Evolutionary conservation across 192 early-diverging fungal species (phyloP).

Genomic region (Podila minutissima): DNA sequence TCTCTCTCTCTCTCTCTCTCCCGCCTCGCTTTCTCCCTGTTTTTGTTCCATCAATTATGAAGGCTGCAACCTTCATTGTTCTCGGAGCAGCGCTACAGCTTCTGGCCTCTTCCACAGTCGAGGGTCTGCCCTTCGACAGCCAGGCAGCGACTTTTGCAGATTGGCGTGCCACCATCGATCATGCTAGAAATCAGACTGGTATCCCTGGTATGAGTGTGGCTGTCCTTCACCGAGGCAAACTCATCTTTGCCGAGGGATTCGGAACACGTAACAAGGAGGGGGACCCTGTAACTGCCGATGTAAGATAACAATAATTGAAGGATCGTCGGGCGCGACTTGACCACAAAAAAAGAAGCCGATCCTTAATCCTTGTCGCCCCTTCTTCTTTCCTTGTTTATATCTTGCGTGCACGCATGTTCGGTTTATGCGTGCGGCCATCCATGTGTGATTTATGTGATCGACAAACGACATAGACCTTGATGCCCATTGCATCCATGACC

Average conservation of each 20-base stretch:
- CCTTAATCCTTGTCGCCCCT: too few species aligned
- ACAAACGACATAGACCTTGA: slow-evolving; percentile 14
- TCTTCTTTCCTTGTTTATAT: slow-evolving; percentile 1
- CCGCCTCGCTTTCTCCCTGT: too few species aligned
- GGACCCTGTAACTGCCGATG: background rate
- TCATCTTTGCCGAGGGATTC: slow-evolving; percentile 17
- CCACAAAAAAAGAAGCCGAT: background rate
- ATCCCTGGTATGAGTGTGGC: slow-evolving; percentile 9
- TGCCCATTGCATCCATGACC: slow-evolving; percentile 25
- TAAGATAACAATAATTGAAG: slow-evolving; percentile 1
- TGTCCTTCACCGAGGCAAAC: slow-evolving; percentile 4
- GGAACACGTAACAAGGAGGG: slow-evolving; percentile 6
- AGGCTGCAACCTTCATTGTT: background rate
- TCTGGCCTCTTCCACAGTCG: slow-evolving; percentile 6
- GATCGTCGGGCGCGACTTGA: background rate
- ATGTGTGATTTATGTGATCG: too few species aligned
- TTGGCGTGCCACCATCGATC: slow-evolving; percentile 8
- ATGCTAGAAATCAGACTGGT: slow-evolving; percentile 11
- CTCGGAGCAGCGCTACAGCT: slow-evolving; percentile 11
- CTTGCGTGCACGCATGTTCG: slow-evolving; percentile 1
- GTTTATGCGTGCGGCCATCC: background rate
- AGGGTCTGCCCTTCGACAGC: slow-evolving; percentile 8
- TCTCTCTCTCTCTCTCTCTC: too few species aligned
- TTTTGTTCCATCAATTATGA: background rate
- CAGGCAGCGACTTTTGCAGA: slow-evolving; percentile 2